Conservation (phyloP, 1,284 basidiomycete genomes). For the Pyrrhoderma lamaoense region DNA sequence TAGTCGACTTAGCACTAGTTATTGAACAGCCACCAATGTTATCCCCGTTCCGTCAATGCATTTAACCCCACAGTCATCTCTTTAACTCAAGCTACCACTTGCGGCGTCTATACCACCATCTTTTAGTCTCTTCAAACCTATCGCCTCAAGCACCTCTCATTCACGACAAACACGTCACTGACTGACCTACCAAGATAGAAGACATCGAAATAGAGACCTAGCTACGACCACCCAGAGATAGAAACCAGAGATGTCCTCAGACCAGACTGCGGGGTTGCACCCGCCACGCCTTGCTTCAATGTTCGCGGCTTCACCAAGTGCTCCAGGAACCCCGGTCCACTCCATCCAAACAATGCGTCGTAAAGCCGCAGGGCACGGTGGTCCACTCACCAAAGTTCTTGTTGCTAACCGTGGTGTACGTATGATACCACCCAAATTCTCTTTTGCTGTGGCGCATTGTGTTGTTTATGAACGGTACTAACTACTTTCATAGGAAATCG, state of each 20-base stretch:
- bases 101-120: too few species aligned
- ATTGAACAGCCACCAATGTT: too few species aligned
- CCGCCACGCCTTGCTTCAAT: slow-evolving; percentile 66
- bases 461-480: not conserved
- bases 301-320: slow-evolving; percentile 64
- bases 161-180: too few species aligned
- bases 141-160: too few species aligned
- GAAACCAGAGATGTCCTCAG: slow-evolving; percentile 8
- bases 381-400: slow-evolving; percentile 87
- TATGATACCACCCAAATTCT: slow-evolving; percentile 18
- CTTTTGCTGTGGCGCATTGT: slow-evolving; percentile 9
- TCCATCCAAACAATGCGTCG: slow-evolving; percentile 89
- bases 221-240: not conserved
- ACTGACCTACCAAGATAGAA: too few species aligned
- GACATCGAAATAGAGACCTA: too few species aligned
- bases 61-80: too few species aligned
- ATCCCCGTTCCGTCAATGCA: too few species aligned
- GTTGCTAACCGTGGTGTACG: slow-evolving; percentile 93
- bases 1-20: too few species aligned
- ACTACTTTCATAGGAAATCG: slow-evolving; percentile 75
- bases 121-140: too few species aligned
- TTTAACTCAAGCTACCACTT: too few species aligned
- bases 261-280: slow-evolving; percentile 41
- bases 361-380: slow-evolving; percentile 85
- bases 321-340: slow-evolving; percentile 73